Evolutionary conservation across 1,139 yeast species (phyloP).

Genomic region (Keqinozyma sinolaborantium): DNA sequence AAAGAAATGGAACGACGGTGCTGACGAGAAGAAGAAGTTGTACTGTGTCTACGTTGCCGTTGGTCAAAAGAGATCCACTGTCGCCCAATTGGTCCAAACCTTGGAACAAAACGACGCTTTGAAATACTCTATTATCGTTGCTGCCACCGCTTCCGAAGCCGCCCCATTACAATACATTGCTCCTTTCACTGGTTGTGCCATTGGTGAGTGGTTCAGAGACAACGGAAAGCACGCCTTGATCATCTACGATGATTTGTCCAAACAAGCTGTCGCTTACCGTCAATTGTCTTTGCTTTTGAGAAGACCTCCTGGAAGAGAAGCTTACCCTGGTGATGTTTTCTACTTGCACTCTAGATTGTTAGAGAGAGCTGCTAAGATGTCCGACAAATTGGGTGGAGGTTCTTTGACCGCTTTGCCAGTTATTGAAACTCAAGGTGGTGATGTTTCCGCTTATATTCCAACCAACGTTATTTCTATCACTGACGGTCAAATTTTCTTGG

Average conservation of each 20-base stretch:
- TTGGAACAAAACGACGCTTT: conserved; percentile 97
- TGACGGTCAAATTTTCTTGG: conserved; percentile 97
- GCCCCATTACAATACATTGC: conserved; percentile 99
- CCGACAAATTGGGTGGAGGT: conserved; percentile 86
- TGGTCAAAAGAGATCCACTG: conserved; percentile 99
- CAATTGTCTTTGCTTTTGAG: conserved; percentile 96
- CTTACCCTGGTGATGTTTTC: conserved; percentile 97
- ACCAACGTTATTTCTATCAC: conserved; percentile 96
- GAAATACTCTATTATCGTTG: conserved; percentile 96
- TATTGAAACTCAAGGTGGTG: conserved; percentile 99
- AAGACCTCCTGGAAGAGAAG: conserved; percentile 98
- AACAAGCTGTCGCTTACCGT: conserved; percentile 99
- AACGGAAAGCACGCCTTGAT: conserved; percentile 97
- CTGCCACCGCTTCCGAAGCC: conserved; percentile 99
- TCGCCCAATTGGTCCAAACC: conserved; percentile 98
- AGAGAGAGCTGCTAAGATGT: conserved; percentile 98
- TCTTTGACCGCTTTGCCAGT: conserved; percentile 95
- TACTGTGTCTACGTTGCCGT: conserved; percentile 99
- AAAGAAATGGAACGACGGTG: conserved; percentile 96
- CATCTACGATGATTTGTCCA: conserved; percentile 96
- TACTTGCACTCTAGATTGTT: conserved; percentile 93
- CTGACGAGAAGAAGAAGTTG: conserved; percentile 94
- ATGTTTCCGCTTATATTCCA: conserved; percentile 97
- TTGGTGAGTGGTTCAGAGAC: conserved; percentile 99
- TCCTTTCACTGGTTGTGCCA: conserved; percentile 99